phyloP scores from a whole-genome alignment of 805 yeast genomes.

The Metschnikowia reukaufii region DNA sequence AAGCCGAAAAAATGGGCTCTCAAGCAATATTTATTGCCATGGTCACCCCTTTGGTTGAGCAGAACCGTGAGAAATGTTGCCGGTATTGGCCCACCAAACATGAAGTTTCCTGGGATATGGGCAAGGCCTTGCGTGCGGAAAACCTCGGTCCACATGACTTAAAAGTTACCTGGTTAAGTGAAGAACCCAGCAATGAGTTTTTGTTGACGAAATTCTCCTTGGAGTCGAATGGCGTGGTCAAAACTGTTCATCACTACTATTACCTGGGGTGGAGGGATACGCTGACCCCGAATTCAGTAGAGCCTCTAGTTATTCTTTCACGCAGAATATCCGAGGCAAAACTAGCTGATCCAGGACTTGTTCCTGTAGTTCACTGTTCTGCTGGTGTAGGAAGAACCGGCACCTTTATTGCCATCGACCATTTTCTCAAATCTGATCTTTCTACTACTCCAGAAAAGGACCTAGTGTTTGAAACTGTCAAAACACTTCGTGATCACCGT shows the following conservation, averaged over 20 bases:
- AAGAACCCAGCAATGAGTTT: conserved; percentile 23
- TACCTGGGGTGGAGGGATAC: conserved; percentile 21
- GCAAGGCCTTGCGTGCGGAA: conserved; percentile 21
- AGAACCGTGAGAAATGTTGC: conserved; percentile 17
- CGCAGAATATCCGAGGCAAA: conserved; percentile 6
- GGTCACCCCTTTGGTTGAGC: conserved; percentile 34
- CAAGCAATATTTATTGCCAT: conserved; percentile 34
- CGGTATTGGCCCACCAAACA: conserved; percentile 27
- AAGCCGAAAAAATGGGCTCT: conserved; percentile 28
- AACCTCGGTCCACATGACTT: conserved; percentile 20
- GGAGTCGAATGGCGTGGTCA: conserved; percentile 19
- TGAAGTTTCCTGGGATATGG: conserved; percentile 21
- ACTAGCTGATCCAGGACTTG: conserved; percentile 9
- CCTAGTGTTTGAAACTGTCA: conserved; percentile 30
- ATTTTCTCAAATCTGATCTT: conserved; percentile 20
- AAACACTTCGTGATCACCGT: conserved; percentile 31
- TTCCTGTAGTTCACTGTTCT: conserved; percentile 69
- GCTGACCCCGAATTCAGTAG: conserved; percentile 15
- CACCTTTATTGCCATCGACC: conserved; percentile 48
- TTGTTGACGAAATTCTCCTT: conserved; percentile 29
- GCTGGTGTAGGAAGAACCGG: conserved; percentile 99
- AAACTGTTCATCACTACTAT: conserved; percentile 19
- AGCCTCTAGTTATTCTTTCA: conserved; percentile 18
- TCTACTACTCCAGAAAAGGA: conserved; percentile 18
- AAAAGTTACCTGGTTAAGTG: conserved; percentile 20